Conservation (phyloP, 805 yeast species). For the Yamadazyma akitaensis region DNA sequence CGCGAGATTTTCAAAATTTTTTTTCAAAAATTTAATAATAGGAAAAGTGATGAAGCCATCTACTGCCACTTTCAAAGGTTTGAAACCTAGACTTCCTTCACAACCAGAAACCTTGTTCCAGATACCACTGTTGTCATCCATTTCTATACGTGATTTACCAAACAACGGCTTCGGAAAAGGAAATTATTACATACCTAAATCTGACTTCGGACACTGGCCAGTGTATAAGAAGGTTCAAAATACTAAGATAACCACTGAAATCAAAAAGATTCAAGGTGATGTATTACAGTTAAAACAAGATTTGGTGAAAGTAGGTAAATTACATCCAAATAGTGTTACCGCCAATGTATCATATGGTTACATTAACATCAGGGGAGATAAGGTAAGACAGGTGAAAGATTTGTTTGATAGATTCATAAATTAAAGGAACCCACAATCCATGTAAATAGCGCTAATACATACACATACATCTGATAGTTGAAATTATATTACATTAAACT, state of each 20-base stretch:
- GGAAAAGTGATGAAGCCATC: slow-evolving; percentile 24
- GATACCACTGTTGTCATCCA: slow-evolving; percentile 28
- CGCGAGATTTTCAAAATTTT: slow-evolving; percentile 1
- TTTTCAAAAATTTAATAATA: not conserved
- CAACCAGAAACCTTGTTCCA: slow-evolving; percentile 17
- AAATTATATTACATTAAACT: not conserved
- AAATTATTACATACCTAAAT: slow-evolving; percentile 45
- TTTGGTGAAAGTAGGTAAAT: slow-evolving; percentile 49
- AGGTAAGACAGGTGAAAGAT: slow-evolving; percentile 26
- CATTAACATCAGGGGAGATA: slow-evolving; percentile 41
- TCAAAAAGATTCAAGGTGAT: slow-evolving; percentile 70
- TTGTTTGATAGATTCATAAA: slow-evolving; percentile 20
- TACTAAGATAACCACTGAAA: slow-evolving; percentile 66
- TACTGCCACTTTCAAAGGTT: slow-evolving; percentile 18
- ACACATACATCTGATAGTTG: not conserved
- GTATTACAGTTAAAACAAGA: slow-evolving; percentile 63
- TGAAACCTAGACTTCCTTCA: slow-evolving; percentile 18
- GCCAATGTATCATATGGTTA: slow-evolving; percentile 34
- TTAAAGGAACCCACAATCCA: not conserved
- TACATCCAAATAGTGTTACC: slow-evolving; percentile 37
- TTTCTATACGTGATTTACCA: slow-evolving; percentile 23
- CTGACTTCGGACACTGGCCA: slow-evolving; percentile 71
- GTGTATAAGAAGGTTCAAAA: slow-evolving; percentile 69
- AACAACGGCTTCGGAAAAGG: slow-evolving; percentile 34
- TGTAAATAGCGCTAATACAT: slow-evolving; percentile 11